These are phyloP conservation scores for Actinomortierella wolfii DNA, from an alignment of 371 early-diverging fungal species.

Conservation along the genomic window DNA sequence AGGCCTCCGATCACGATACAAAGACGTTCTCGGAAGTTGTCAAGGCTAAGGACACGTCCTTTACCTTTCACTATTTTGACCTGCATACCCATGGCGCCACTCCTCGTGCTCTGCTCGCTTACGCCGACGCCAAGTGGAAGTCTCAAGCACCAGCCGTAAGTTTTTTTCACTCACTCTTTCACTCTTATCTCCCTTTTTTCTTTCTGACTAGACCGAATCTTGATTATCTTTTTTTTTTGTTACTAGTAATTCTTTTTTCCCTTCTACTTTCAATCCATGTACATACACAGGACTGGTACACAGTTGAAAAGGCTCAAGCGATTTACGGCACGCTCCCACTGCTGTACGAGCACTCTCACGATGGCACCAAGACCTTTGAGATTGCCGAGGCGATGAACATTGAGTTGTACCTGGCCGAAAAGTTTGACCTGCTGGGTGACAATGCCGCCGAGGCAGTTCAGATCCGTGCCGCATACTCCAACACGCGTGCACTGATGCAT, in stretches of 20 bases:
- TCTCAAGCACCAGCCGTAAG: background rate
- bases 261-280: background rate
- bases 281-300: too few species aligned
- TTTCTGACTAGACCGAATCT: too few species aligned
- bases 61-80: constrained; percentile 7
- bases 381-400: background rate
- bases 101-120: constrained; percentile 11
- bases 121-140: constrained; percentile 13
- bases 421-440: constrained; percentile 8
- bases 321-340: too few species aligned
- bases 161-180: background rate
- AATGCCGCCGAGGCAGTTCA: constrained; percentile 8
- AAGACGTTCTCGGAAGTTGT: constrained; percentile 2
- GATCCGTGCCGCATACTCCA: constrained; percentile 7
- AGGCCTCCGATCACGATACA: background rate
- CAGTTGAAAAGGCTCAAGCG: too few species aligned
- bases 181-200: too few species aligned
- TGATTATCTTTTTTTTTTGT: background rate
- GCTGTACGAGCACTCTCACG: background rate
- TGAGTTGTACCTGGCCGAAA: constrained; percentile 4
- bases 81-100: constrained; percentile 16
- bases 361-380: background rate
- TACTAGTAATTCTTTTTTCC: background rate
- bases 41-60: constrained; percentile 7
- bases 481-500: constrained; percentile 1